Evolutionary conservation across 345 rosid species (phyloP).

Genomic region (Hibiscus trionum): DNA sequence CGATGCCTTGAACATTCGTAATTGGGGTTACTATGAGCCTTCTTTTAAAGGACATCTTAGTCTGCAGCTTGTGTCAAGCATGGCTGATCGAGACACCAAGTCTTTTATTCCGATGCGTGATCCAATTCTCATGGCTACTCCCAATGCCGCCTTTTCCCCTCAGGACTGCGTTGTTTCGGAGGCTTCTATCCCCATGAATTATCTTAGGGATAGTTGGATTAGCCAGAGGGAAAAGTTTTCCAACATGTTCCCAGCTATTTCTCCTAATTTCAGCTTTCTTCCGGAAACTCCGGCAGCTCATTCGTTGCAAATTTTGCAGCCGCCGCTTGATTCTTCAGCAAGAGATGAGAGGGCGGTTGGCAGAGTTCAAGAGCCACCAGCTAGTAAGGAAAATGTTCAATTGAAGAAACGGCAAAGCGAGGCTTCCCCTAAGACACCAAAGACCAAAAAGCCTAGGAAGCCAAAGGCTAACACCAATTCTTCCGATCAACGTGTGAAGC

Average conservation of each 20-base stretch:
- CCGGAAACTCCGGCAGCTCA: conserved; percentile 60
- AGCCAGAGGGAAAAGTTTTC: conserved; percentile 65
- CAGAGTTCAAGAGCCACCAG: conserved; percentile 43
- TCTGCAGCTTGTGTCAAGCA: conserved; percentile 76
- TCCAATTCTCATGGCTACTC: conserved; percentile 43
- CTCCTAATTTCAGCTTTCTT: conserved; percentile 38
- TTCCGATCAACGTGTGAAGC: conserved; percentile 53
- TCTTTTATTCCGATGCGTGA: conserved; percentile 66
- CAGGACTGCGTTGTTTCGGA: conserved; percentile 55
- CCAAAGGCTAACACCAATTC: conserved; percentile 48
- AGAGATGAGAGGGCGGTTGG: conserved; percentile 43
- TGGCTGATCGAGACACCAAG: conserved; percentile 67
- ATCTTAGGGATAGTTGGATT: conserved; percentile 57
- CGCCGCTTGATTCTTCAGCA: conserved; percentile 37
- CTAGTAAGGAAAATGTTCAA: conserved; percentile 37
- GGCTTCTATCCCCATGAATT: conserved; percentile 51
- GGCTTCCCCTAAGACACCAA: conserved; percentile 44
- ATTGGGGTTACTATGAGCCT: conserved; percentile 84
- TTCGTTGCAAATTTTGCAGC: conserved; percentile 59
- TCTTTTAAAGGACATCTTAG: conserved; percentile 58
- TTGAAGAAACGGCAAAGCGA: conserved; percentile 60
- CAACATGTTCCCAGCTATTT: conserved; percentile 43
- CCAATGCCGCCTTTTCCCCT: conserved; percentile 44
- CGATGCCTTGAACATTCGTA: conserved; percentile 64
- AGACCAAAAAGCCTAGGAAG: conserved; percentile 76